Conservation (phyloP, 202 grass and related monocot genomes). For the Brachypodium distachyon region DNA sequence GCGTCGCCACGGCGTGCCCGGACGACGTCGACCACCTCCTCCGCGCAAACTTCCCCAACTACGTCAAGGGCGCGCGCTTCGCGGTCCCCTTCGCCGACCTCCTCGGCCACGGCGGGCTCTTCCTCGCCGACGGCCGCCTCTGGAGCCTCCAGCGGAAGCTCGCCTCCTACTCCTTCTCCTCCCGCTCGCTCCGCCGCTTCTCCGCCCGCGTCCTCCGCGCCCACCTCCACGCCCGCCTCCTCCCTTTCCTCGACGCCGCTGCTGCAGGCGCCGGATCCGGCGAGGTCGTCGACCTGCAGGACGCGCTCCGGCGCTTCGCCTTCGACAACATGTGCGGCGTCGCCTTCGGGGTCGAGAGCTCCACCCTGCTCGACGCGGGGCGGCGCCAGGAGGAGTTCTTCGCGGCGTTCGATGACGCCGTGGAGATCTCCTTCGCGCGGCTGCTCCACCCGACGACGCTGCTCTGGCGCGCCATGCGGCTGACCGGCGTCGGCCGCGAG, state of each 20-base stretch:
- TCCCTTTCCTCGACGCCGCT: slow-evolving; percentile 24
- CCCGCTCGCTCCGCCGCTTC: slow-evolving; percentile 44
- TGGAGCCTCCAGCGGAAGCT: slow-evolving; percentile 67
- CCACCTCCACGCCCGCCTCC: slow-evolving; percentile 27
- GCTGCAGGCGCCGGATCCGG: slow-evolving; percentile 14
- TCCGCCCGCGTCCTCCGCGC: slow-evolving; percentile 29
- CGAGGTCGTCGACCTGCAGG: slow-evolving; percentile 35
- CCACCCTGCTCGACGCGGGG: slow-evolving; percentile 14
- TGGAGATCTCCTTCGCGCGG: slow-evolving; percentile 49
- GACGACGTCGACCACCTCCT: slow-evolving; percentile 44
- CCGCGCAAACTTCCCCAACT: slow-evolving; percentile 44
- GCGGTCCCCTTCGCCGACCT: slow-evolving; percentile 37
- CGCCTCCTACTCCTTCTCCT: slow-evolving; percentile 55
- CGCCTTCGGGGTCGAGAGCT: slow-evolving; percentile 42
- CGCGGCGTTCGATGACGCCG: slow-evolving; percentile 50
- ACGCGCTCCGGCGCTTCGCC: slow-evolving; percentile 47
- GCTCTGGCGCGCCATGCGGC: slow-evolving; percentile 33
- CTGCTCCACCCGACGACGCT: slow-evolving; percentile 37
- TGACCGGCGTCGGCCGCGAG: slow-evolving; percentile 41
- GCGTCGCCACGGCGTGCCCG: slow-evolving; percentile 49
- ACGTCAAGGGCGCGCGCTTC: slow-evolving; percentile 59
- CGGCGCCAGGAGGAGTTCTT: slow-evolving; percentile 31
- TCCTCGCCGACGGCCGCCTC: slow-evolving; percentile 45
- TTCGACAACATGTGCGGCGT: slow-evolving; percentile 54
- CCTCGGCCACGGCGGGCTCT: slow-evolving; percentile 54